Percentiles rank a stretch among this genome's conserved stretches.
Evolutionary conservation across 1,139 yeast species (phyloP).

Genomic region (Pichia sp.): DNA sequence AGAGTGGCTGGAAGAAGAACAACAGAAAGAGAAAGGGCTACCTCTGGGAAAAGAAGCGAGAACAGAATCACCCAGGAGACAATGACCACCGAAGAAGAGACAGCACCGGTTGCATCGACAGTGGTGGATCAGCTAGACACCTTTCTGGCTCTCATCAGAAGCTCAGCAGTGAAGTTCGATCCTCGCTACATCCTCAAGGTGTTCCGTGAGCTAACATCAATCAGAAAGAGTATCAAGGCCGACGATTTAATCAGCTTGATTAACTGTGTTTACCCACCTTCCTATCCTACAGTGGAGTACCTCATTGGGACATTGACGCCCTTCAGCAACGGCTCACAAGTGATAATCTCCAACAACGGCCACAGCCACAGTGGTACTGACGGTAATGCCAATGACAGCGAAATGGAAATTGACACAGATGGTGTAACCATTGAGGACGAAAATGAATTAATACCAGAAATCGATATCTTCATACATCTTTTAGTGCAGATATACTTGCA

Average conservation of each 20-base stretch:
- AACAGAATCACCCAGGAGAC: background rate
- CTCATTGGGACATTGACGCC: conserved; percentile 40
- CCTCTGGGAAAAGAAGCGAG: background rate
- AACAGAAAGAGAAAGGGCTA: background rate
- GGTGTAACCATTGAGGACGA: conserved; percentile 22
- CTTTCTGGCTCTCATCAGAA: conserved; percentile 41
- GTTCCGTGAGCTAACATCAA: conserved; percentile 72
- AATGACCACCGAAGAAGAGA: conserved; percentile 15
- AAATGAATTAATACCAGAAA: conserved; percentile 57
- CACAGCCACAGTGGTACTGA: background rate
- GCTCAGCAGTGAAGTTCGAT: conserved; percentile 75
- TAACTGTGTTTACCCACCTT: conserved; percentile 48
- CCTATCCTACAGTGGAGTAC: conserved; percentile 41
- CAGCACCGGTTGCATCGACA: conserved; percentile 2
- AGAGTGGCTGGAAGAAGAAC: conserved; percentile 3
- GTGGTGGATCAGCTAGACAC: conserved; percentile 9
- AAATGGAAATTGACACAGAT: conserved; percentile 31
- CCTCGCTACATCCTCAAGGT: conserved; percentile 85
- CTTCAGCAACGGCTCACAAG: conserved; percentile 21
- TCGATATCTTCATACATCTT: conserved; percentile 76
- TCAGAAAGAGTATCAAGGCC: conserved; percentile 61
- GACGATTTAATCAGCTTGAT: conserved; percentile 54
- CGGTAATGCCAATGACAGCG: conserved; percentile 16
- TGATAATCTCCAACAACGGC: conserved; percentile 10
- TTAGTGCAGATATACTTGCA: conserved; percentile 72